Percentiles rank a stretch among this genome's conserved stretches.
Evolutionary conservation across 257 asterid species (phyloP).

Genomic region (Nicotiana otophora): DNA sequence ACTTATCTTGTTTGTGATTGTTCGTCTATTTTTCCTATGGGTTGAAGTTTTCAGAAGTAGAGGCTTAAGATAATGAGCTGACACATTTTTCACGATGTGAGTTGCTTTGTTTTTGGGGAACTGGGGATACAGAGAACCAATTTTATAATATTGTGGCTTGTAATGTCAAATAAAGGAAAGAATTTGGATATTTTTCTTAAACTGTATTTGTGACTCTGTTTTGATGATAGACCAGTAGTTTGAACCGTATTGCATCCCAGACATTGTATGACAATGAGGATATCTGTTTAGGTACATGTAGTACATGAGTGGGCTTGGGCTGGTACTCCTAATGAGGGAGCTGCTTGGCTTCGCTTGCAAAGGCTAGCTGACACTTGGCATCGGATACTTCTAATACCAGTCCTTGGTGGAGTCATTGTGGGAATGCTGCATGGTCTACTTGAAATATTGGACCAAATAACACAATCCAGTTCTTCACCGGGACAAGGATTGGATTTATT

Average conservation of each 20-base stretch:
- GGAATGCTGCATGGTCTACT: conserved; percentile 96
- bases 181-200: neutral
- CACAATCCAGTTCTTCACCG: conserved; percentile 59
- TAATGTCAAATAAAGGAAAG: neutral
- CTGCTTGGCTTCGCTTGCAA: conserved; percentile 94
- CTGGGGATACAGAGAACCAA: neutral
- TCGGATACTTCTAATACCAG: conserved; percentile 83
- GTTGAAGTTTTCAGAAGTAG: neutral
- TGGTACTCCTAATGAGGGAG: conserved; percentile 96
- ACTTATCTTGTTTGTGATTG: neutral
- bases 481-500: conserved; percentile 78
- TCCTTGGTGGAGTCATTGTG: conserved; percentile 89
- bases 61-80: neutral
- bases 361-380: conserved; percentile 93
- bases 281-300: conserved; percentile 64
- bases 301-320: conserved; percentile 99
- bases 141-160: neutral
- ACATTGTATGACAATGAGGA: conserved; percentile 6
- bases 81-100: neutral
- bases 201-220: neutral
- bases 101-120: neutral
- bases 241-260: neutral
- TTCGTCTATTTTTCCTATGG: neutral
- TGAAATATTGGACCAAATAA: conserved; percentile 79
- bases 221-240: neutral